Evolutionary conservation across 352 stramenopile genomes (phyloP).

Genomic region (Globisporangium heterothallicum): DNA sequence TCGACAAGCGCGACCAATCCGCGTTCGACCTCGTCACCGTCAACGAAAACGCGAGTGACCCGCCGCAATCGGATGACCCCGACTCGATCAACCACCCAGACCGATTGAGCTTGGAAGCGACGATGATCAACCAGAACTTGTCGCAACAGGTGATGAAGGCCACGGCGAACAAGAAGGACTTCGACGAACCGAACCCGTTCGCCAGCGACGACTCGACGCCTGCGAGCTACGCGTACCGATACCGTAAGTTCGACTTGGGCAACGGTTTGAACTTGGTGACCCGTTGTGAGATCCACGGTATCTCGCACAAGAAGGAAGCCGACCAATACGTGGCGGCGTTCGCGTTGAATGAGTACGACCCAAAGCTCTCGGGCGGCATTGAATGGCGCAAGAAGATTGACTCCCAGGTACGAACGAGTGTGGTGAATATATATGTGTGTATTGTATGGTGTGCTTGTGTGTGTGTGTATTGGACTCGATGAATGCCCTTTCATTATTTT

Average conservation of each 20-base stretch:
- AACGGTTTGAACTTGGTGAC: slow-evolving; percentile 86
- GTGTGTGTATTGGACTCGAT: slow-evolving; percentile 43
- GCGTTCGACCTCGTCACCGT: slow-evolving; percentile 94
- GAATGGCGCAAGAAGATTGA: slow-evolving; percentile 98
- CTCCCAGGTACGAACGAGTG: slow-evolving; percentile 51
- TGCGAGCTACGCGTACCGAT: slow-evolving; percentile 94
- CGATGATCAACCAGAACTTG: slow-evolving; percentile 99
- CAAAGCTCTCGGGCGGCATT: slow-evolving; percentile 80
- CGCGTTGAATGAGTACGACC: slow-evolving; percentile 97
- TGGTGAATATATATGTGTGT: slow-evolving; percentile 1
- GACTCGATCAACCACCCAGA: slow-evolving; percentile 95
- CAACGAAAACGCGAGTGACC: slow-evolving; percentile 93
- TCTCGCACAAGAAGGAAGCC: slow-evolving; percentile 80
- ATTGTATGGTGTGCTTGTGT: slow-evolving; percentile 14
- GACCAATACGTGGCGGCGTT: slow-evolving; percentile 94
- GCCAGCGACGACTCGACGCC: slow-evolving; percentile 92
- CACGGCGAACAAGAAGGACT: slow-evolving; percentile 48
- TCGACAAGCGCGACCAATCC: slow-evolving; percentile 95
- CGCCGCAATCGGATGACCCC: slow-evolving; percentile 79
- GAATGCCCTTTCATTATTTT: slow-evolving; percentile 34
- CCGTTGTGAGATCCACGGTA: slow-evolving; percentile 93
- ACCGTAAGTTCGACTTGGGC: slow-evolving; percentile 94
- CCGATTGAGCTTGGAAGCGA: slow-evolving; percentile 94
- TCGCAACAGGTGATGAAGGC: slow-evolving; percentile 94
- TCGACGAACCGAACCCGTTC: slow-evolving; percentile 90